phyloP scores from a whole-genome alignment of 1,284 basidiomycete species.

The Cutaneotrichosporon mucoides region DNA sequence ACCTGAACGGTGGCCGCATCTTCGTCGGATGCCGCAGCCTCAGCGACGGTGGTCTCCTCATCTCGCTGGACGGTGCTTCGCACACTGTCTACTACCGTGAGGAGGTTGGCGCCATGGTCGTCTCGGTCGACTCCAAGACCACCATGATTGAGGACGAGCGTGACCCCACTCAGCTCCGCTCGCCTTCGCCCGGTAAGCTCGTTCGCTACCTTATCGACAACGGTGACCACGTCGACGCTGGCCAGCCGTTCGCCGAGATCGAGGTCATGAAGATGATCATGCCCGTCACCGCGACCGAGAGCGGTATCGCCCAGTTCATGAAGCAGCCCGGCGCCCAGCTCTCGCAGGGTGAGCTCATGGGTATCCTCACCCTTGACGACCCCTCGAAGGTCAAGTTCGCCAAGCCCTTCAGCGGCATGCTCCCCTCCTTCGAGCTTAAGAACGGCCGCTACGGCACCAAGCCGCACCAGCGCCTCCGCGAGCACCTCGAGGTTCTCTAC shows the following conservation, averaged over 20 bases:
- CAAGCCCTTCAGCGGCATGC: constrained; percentile 92
- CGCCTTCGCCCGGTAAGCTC: constrained; percentile 95
- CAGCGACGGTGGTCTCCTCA: constrained; percentile 90
- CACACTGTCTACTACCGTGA: constrained; percentile 99
- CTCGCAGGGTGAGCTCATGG: constrained; percentile 95
- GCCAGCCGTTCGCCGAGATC: constrained; percentile 96
- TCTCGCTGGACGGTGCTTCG: constrained; percentile 86
- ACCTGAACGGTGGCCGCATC: constrained; percentile 89
- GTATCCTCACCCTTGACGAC: constrained; percentile 94
- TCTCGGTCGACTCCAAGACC: constrained; percentile 96
- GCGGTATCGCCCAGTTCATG: constrained; percentile 92
- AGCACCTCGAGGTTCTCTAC: constrained; percentile 73
- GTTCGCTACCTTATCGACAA: constrained; percentile 93
- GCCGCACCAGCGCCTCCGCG: constrained; percentile 79
- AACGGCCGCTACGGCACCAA: constrained; percentile 79
- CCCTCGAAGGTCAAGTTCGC: constrained; percentile 96
- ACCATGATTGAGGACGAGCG: constrained; percentile 99
- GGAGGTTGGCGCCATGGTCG: constrained; percentile 87
- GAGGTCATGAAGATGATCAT: constrained; percentile 99
- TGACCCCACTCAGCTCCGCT: constrained; percentile 96
- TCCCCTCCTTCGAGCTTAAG: constrained; percentile 80
- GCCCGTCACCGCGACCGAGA: constrained; percentile 90
- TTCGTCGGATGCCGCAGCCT: constrained; percentile 85
- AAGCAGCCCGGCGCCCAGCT: constrained; percentile 97
- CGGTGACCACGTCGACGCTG: constrained; percentile 93